These are phyloP conservation scores for Trametes versicolor DNA, from an alignment of 1,284 basidiomycete species.

Conservation along the genomic window DNA sequence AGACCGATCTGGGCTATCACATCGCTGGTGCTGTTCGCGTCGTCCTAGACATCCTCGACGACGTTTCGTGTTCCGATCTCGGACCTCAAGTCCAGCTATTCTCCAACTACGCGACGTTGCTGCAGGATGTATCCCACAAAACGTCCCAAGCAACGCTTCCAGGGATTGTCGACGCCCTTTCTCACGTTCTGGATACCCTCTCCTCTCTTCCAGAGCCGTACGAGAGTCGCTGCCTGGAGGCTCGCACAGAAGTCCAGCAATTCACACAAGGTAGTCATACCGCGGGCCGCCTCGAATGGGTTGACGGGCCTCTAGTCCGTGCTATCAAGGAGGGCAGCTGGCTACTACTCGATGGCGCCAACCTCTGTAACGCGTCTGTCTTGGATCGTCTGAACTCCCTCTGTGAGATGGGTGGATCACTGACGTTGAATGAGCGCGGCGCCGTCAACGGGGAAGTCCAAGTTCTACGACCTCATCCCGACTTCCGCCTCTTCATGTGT, in stretches of 20 bases:
- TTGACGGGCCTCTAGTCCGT: slow-evolving; percentile 92
- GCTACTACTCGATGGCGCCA: slow-evolving; percentile 94
- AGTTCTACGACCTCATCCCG: slow-evolving; percentile 83
- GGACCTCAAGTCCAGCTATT: slow-evolving; percentile 45
- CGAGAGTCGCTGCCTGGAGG: slow-evolving; percentile 12
- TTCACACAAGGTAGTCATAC: slow-evolving; percentile 30
- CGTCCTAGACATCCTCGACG: slow-evolving; percentile 52
- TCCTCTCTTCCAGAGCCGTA: slow-evolving; percentile 17
- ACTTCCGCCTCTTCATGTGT: slow-evolving; percentile 95
- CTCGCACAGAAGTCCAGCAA: slow-evolving; percentile 23
- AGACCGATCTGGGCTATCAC: slow-evolving; percentile 68
- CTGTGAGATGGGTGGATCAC: slow-evolving; percentile 86
- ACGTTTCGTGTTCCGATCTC: slow-evolving; percentile 48
- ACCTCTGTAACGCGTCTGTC: slow-evolving; percentile 95
- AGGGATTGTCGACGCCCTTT: slow-evolving; percentile 3
- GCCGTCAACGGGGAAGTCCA: slow-evolving; percentile 83
- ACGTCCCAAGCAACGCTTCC: neutral
- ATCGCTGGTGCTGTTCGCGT: slow-evolving; percentile 52
- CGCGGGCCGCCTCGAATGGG: slow-evolving; percentile 88
- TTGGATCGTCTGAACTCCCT: slow-evolving; percentile 97
- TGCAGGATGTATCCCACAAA: slow-evolving; percentile 2
- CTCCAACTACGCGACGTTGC: slow-evolving; percentile 20
- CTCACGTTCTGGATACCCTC: slow-evolving; percentile 18
- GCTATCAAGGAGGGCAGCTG: slow-evolving; percentile 92
- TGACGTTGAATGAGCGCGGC: slow-evolving; percentile 92